Percentiles rank a stretch among this genome's conserved stretches.
phyloP scores from a whole-genome alignment of 2,329 filamentous ascomycete species.

The Cercospora sp. region DNA sequence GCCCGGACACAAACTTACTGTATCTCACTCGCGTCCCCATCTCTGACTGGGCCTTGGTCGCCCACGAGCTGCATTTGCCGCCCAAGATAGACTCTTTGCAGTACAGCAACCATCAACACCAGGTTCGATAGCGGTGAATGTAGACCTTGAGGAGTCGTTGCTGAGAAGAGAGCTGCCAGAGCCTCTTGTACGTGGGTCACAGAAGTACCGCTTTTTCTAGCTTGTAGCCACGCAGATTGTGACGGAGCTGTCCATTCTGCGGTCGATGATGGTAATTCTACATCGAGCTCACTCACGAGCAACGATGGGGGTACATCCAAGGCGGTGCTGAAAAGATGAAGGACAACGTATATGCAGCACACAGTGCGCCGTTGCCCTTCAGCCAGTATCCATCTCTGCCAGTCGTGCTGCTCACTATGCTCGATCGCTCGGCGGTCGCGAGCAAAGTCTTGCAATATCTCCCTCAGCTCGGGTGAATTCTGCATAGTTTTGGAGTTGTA shows the following conservation, averaged over 20 bases:
- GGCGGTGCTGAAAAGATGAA: not conserved
- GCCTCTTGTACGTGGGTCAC: not conserved
- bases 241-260: conserved; percentile 10
- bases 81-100: conserved; percentile 6
- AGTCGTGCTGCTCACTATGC: not conserved
- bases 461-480: not conserved
- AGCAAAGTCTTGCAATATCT: not conserved
- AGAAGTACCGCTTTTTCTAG: not conserved
- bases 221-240: not conserved
- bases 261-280: conserved; percentile 6
- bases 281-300: conserved; percentile 1
- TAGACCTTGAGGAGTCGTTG: not conserved
- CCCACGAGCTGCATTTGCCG: conserved; percentile 11
- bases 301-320: conserved; percentile 2
- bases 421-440: not conserved
- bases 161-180: conserved; percentile 1
- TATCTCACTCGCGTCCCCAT: conserved; percentile 11
- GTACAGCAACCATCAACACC: conserved; percentile 9
- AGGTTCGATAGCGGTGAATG: conserved; percentile 10
- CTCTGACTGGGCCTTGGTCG: not conserved
- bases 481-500: not conserved
- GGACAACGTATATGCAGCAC: conserved; percentile 8
- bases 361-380: conserved; percentile 4
- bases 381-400: conserved; percentile 6
- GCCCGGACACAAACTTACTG: not conserved